These are phyloP conservation scores for Trichoderma asperelloides DNA, from an alignment of 495 filamentous ascomycete genomes.

Conservation along the genomic window DNA sequence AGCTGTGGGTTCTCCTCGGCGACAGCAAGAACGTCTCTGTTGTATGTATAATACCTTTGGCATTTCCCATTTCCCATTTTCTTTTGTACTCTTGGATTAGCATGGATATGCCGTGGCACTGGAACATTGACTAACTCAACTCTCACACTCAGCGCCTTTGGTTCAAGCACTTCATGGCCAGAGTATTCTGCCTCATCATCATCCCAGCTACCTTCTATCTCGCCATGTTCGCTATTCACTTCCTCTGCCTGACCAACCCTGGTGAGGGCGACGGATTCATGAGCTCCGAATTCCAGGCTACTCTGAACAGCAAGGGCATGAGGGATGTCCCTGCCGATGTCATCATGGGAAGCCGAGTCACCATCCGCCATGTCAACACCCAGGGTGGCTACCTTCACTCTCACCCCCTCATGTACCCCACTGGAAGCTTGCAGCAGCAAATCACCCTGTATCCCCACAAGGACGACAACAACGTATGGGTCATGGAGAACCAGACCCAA, in stretches of 20 bases:
- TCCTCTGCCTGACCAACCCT: conserved; percentile 83
- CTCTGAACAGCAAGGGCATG: conserved; percentile 92
- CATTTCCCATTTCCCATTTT: not conserved
- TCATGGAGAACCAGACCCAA: conserved; percentile 92
- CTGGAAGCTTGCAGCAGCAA: conserved; percentile 95
- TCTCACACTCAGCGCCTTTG: conserved; percentile 52
- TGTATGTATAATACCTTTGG: conserved; percentile 37
- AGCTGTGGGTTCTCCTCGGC: conserved; percentile 90
- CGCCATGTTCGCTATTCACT: conserved; percentile 93
- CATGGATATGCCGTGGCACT: not conserved
- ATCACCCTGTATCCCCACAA: conserved; percentile 98
- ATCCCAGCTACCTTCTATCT: conserved; percentile 88
- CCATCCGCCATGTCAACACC: conserved; percentile 87
- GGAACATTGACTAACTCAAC: not conserved
- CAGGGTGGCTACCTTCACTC: conserved; percentile 97
- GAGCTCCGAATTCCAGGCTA: conserved; percentile 98
- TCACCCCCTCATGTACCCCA: conserved; percentile 94
- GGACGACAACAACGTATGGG: conserved; percentile 93
- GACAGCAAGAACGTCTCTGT: conserved; percentile 77
- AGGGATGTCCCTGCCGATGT: conserved; percentile 89
- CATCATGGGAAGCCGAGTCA: conserved; percentile 75
- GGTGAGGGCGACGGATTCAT: conserved; percentile 98
- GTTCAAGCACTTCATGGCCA: conserved; percentile 91
- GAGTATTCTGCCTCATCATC: conserved; percentile 84
- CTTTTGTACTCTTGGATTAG: not conserved